Evolutionary conservation across 345 rosid genomes (phyloP).

Genomic region (Cardamine occulta): DNA sequence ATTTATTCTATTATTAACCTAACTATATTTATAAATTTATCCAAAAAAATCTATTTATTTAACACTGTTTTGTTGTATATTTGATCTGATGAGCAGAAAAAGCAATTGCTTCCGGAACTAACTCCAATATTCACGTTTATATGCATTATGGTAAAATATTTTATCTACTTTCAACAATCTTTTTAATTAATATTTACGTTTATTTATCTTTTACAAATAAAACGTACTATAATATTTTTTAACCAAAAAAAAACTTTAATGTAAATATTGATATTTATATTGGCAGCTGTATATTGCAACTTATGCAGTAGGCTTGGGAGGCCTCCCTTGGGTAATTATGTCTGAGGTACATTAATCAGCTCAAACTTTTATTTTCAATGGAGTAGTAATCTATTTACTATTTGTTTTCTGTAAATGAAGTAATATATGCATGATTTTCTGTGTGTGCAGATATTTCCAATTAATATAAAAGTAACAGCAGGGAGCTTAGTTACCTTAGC

Average conservation of each 20-base stretch:
- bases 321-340: constrained; percentile 48
- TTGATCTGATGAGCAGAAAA: constrained; percentile 34
- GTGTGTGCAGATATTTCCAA: not conserved
- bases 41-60: not conserved
- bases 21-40: not conserved
- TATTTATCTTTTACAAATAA: not conserved
- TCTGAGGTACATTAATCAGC: constrained; percentile 47
- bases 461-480: constrained; percentile 35
- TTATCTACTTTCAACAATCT: not conserved
- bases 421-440: not conserved
- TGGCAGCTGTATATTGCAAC: constrained; percentile 36
- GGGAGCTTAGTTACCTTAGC: constrained; percentile 54
- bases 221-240: too few relatives aligned
- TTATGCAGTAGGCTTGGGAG: constrained; percentile 49
- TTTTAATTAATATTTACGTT: not conserved
- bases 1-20: not conserved
- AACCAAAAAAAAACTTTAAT: not conserved
- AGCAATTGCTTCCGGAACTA: constrained; percentile 30
- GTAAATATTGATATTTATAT: not conserved
- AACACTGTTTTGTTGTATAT: not conserved
- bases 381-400: too few relatives aligned
- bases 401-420: not conserved
- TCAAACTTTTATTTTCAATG: not conserved
- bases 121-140: constrained; percentile 42
- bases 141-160: constrained; percentile 32